Percentiles rank a stretch among this genome's conserved stretches.
phyloP scores from a whole-genome alignment of 305 asterid species.

The Fraxinus greggii region DNA sequence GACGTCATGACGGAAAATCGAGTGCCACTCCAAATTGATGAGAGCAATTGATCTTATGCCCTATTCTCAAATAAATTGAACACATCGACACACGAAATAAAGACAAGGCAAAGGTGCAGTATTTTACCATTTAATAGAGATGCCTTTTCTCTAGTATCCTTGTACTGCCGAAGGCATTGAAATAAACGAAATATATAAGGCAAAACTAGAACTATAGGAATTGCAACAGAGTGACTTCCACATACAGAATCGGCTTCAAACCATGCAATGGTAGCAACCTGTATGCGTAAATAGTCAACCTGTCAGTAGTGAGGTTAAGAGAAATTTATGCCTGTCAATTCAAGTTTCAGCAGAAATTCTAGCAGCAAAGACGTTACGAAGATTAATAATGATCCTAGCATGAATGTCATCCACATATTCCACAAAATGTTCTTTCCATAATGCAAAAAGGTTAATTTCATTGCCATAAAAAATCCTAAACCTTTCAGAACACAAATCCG shows the following conservation, averaged over 20 bases:
- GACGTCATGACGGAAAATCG: constrained; percentile 2
- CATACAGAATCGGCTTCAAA: constrained; percentile 98
- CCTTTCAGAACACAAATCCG: constrained; percentile 15
- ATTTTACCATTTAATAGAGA: constrained; percentile 75
- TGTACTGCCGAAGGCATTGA: constrained; percentile 95
- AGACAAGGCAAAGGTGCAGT: constrained; percentile 13
- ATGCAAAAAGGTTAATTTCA: constrained; percentile 9
- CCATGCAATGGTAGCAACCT: constrained; percentile 99
- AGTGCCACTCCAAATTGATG: neutral
- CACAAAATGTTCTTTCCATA: constrained; percentile 10
- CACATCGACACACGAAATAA: neutral
- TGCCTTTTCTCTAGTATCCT: constrained; percentile 83
- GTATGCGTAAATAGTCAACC: constrained; percentile 33
- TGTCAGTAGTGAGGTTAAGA: constrained; percentile 29
- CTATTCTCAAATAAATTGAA: neutral
- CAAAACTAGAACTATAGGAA: constrained; percentile 84
- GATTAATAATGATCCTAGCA: constrained; percentile 15
- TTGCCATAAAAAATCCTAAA: neutral
- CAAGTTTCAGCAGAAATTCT: constrained; percentile 19
- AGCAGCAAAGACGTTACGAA: constrained; percentile 12
- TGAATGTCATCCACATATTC: neutral
- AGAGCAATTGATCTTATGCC: neutral
- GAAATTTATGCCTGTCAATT: neutral
- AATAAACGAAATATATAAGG: constrained; percentile 92
- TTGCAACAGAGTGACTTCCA: constrained; percentile 96